Evolutionary conservation across 164 flowering plant species (phyloP), one percentile per base, ranked within the genome.

Genomic region (Tetracentron sinense): DNA sequence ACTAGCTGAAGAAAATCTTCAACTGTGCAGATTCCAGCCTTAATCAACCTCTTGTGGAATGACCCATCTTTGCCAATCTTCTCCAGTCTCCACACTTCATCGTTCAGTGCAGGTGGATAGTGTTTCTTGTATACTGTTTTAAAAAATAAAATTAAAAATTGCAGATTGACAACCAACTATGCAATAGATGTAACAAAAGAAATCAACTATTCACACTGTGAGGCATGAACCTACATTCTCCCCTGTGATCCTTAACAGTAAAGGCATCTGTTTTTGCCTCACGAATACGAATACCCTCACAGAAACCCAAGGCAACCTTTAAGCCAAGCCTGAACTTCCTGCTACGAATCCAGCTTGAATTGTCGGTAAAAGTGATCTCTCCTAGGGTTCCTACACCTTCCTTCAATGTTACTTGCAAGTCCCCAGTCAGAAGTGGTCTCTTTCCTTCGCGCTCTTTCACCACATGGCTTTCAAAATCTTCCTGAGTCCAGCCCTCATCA

Each of bases 251-350:
- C 81, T 89, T 91, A 54, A 94, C 99, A 30, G 87, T 83, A 64
- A 94, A 94, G 49, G 97, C 92, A 47, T 89, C 97, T 57, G 99
- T 89, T 74, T 91, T 94, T 25, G 95, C 99, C 76, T 91, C 99
- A 42, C 93, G 93, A 16, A 94, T 74, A 25, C 93, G 91, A 61
- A 83, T 59, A 8, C 85, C 89, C 63, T 86, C 96, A 64, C 83
- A 82, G 66, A 19, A 79, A 29, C 96, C 96, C 5, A 94, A 74
- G 30, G 89, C 76, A 73, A 88, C 96, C 73, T 85, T 88, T 54
- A 94, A 69, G 11, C 99, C 99, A 42, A 94, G 80, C 74, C 97
- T 87, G 69, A 94, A 94, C 65, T 89, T 90, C 74, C 93, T 83
- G 79, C 96, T 89, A 54, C 97, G 78, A 53, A 89, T 88, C 99